Percentiles rank a stretch among this genome's conserved stretches.
Evolutionary conservation across 2,329 filamentous ascomycete species (phyloP).

Genomic region (Tolypocladium tundrense): DNA sequence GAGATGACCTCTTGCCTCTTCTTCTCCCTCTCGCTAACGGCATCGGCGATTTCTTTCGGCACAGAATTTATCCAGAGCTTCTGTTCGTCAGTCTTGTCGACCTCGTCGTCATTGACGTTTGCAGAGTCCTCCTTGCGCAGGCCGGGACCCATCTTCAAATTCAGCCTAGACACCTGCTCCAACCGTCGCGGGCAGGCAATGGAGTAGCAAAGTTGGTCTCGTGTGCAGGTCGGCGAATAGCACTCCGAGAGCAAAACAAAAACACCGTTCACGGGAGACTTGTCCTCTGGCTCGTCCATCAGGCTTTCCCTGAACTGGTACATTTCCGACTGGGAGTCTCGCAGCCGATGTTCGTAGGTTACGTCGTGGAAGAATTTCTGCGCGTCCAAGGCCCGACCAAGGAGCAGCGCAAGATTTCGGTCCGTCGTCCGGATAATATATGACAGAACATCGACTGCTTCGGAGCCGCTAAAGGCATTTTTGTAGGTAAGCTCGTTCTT

Average conservation of each 20-base stretch:
- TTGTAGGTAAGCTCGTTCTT: constrained; percentile 98
- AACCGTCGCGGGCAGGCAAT: constrained; percentile 90
- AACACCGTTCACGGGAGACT: constrained; percentile 74
- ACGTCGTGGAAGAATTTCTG: constrained; percentile 99
- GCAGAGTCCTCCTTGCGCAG: constrained; percentile 55
- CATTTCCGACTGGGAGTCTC: constrained; percentile 88
- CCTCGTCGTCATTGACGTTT: constrained; percentile 64
- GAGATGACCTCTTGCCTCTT: constrained; percentile 98
- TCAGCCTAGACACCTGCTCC: constrained; percentile 89
- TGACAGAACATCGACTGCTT: constrained; percentile 89
- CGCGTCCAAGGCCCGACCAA: constrained; percentile 86
- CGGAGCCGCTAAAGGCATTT: constrained; percentile 89
- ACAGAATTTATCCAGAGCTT: constrained; percentile 99
- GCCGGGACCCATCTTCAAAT: constrained; percentile 85
- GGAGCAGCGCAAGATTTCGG: constrained; percentile 79
- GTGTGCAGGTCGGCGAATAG: constrained; percentile 93
- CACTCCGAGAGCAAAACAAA: constrained; percentile 95
- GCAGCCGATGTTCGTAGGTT: constrained; percentile 89
- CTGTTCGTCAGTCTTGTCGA: constrained; percentile 81
- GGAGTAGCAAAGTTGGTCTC: constrained; percentile 92
- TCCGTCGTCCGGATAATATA: constrained; percentile 98
- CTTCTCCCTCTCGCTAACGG: constrained; percentile 82
- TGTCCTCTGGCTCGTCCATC: constrained; percentile 70
- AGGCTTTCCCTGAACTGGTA: constrained; percentile 95
- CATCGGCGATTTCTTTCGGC: constrained; percentile 86